Conservation (phyloP, 2,329 filamentous ascomycete genomes). For the Zelopaecilomyces penicillatus region DNA sequence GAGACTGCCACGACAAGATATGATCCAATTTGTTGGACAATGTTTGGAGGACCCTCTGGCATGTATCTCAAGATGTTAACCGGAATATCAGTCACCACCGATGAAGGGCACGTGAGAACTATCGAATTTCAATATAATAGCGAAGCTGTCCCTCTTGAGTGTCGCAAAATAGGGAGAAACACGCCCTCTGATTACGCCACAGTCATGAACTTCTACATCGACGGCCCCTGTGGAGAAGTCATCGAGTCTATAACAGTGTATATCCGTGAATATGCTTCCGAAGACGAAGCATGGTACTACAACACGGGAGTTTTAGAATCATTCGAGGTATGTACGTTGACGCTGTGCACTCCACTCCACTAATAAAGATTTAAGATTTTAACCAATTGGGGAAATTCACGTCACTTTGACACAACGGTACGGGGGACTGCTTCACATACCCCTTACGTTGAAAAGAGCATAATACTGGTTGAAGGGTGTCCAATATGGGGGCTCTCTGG, state of each 20-base stretch:
- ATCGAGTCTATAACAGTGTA: conserved; percentile 8
- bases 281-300: conserved; percentile 3
- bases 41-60: conserved; percentile 9
- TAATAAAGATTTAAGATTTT: conserved; percentile 7
- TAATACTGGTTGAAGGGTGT: conserved; percentile 8
- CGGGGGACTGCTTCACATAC: not conserved
- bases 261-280: conserved; percentile 3
- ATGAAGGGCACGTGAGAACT: not conserved
- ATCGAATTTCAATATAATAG: conserved; percentile 11
- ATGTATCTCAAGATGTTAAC: conserved; percentile 7
- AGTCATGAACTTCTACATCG: conserved; percentile 8
- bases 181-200: conserved; percentile 6
- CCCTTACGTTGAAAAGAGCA: conserved; percentile 3
- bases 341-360: not conserved
- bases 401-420: conserved; percentile 4
- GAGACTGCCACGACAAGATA: conserved; percentile 8
- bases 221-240: conserved; percentile 8
- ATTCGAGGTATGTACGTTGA: conserved; percentile 5
- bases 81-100: conserved; percentile 7
- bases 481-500: conserved; percentile 9
- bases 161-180: conserved; percentile 8
- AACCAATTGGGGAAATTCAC: conserved; percentile 8
- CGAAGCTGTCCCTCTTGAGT: conserved; percentile 6
- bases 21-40: conserved; percentile 10
- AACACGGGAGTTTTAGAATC: conserved; percentile 7